These are phyloP conservation scores for Bremia lactucae DNA, from an alignment of 352 stramenopile genomes.

Conservation along the genomic window DNA sequence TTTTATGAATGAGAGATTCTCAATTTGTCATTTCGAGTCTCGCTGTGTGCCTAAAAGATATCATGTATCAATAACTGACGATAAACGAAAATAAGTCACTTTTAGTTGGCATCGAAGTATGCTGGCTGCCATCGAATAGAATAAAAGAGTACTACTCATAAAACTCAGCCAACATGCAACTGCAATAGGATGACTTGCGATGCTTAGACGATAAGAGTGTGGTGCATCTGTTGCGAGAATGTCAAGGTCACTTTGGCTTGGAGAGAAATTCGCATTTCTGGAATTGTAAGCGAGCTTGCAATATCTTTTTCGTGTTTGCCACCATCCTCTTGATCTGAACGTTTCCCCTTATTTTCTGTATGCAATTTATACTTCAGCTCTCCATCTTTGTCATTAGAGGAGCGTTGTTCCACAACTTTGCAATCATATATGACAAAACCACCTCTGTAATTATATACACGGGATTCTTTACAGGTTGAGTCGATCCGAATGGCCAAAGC, in stretches of 20 bases:
- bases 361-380: conserved; percentile 14
- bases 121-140: no score
- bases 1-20: no score
- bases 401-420: conserved; percentile 22
- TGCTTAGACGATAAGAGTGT: conserved; percentile 7
- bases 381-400: conserved; percentile 14
- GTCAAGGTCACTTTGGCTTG: neutral
- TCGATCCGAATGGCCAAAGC: conserved; percentile 65
- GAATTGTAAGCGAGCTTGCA: conserved; percentile 4
- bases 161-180: no score
- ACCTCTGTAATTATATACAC: conserved; percentile 55
- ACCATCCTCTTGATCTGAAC: conserved; percentile 14
- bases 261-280: neutral
- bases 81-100: no score
- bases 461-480: conserved; percentile 44
- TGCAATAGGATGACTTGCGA: no score
- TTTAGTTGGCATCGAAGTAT: no score
- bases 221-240: neutral
- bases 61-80: no score
- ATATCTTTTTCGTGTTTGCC: conserved; percentile 12
- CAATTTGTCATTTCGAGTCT: no score
- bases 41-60: no score
- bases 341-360: conserved; percentile 7
- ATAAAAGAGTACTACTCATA: no score
- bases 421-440: conserved; percentile 35